These are phyloP conservation scores for Trifolium subterraneum DNA, from an alignment of 306 rosid species.

Conservation along the genomic window DNA sequence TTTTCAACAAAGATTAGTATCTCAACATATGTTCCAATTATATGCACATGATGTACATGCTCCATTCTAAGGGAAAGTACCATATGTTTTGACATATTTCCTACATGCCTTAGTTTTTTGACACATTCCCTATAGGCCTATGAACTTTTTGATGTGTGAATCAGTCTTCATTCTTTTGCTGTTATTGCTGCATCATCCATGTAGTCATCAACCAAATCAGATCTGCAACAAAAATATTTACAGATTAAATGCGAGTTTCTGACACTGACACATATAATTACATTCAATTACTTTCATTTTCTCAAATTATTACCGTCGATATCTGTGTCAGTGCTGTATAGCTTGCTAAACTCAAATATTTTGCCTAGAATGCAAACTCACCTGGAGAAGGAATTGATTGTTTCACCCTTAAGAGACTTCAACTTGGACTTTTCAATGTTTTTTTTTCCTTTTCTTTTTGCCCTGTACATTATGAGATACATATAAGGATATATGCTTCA, in stretches of 20 bases:
- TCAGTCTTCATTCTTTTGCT: background rate
- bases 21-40: background rate
- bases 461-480: constrained; percentile 52
- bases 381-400: constrained; percentile 40
- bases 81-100: background rate
- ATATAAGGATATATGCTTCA: constrained; percentile 21
- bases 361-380: constrained; percentile 33
- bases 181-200: background rate
- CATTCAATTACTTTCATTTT: background rate
- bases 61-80: background rate
- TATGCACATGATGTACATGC: background rate
- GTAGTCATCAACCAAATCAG: background rate
- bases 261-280: background rate
- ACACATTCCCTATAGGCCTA: background rate
- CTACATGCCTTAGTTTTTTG: background rate
- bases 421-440: constrained; percentile 36
- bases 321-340: background rate
- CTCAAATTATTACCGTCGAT: too few species aligned
- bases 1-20: background rate
- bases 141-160: background rate
- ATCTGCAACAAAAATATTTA: constrained; percentile 15
- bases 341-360: background rate
- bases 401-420: constrained; percentile 36
- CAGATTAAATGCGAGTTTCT: too few species aligned
- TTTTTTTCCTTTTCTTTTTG: constrained; percentile 44